Conservation (phyloP, 192 early-diverging fungal genomes). For the Backusella luteola region DNA sequence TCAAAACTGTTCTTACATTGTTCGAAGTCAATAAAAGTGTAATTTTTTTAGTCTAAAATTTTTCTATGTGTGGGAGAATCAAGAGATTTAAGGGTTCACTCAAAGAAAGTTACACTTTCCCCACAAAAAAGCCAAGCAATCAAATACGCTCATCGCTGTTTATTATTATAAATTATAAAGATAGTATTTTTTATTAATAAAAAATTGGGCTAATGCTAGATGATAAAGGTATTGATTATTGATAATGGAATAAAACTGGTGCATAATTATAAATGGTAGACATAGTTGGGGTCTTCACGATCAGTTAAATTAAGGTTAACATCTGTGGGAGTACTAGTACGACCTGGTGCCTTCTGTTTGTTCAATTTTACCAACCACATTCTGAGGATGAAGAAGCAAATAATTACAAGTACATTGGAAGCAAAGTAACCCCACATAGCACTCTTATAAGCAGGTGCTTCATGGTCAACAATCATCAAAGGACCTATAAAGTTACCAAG, state of each 20-base stretch:
- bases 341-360: background rate
- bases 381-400: background rate
- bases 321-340: background rate
- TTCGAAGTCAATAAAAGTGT: too few species aligned
- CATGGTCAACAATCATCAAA: conserved; percentile 13
- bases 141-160: background rate
- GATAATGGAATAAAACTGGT: background rate
- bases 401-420: conserved; percentile 7
- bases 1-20: too few species aligned
- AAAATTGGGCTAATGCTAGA: background rate
- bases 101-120: background rate
- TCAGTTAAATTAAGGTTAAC: conserved; percentile 14
- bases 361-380: background rate
- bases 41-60: too few species aligned
- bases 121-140: background rate
- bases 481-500: conserved; percentile 20
- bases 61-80: background rate
- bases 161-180: background rate
- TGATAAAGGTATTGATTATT: background rate
- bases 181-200: background rate
- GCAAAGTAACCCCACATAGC: conserved; percentile 10
- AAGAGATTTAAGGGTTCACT: background rate
- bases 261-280: conserved; percentile 3
- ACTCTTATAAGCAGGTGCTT: conserved; percentile 15
- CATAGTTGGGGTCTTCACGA: background rate